phyloP scores from a whole-genome alignment of 768 basidiomycete genomes.

The Heimioporus sp. region DNA sequence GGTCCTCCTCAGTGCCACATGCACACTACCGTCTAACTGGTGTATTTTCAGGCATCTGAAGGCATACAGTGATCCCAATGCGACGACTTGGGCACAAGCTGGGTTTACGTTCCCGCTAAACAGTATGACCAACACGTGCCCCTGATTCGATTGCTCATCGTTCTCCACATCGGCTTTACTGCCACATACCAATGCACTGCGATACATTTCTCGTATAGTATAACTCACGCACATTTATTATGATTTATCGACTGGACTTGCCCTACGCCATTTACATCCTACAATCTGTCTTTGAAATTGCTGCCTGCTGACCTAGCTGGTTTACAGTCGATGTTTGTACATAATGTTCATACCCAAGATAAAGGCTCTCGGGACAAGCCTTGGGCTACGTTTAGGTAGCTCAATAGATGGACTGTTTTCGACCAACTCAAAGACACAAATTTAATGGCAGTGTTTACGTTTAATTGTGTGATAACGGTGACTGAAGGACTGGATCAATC shows the following conservation, averaged over 20 bases:
- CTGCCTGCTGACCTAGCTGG: background rate
- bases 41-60: constrained; percentile 33
- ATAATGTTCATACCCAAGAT: background rate
- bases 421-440: too few species aligned
- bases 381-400: too few species aligned
- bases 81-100: constrained; percentile 82
- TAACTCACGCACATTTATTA: constrained; percentile 16
- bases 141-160: constrained; percentile 14
- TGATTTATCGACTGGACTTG: constrained; percentile 21
- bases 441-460: too few species aligned
- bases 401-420: too few species aligned
- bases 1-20: constrained; percentile 13
- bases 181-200: constrained; percentile 15
- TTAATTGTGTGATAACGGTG: background rate
- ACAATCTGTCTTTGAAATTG: constrained; percentile 2
- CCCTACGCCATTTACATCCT: constrained; percentile 12
- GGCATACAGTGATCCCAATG: constrained; percentile 76
- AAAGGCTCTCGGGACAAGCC: too few species aligned
- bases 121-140: constrained; percentile 25
- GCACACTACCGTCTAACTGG: constrained; percentile 5
- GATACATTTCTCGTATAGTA: constrained; percentile 24
- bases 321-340: constrained; percentile 3
- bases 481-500: background rate
- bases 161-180: constrained; percentile 2
- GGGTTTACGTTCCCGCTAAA: constrained; percentile 79